A percentile compares a stretch with the other conserved stretches of the same genome.
Conservation (phyloP, 2,329 filamentous ascomycete genomes). For the Immersiporthe knoxdaviesiana region DNA sequence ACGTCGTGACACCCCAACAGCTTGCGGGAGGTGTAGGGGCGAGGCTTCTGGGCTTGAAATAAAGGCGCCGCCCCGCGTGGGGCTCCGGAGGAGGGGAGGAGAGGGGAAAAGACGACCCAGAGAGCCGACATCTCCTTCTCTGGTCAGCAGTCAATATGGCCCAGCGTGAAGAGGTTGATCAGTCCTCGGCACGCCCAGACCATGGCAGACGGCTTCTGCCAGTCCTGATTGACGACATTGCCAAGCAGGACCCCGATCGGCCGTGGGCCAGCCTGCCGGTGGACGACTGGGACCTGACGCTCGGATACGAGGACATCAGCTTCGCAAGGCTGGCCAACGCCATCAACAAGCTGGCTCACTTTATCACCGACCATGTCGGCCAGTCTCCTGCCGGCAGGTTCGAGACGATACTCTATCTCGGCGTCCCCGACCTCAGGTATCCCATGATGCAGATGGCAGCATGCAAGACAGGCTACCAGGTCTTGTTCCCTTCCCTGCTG, state of each 20-base stretch:
- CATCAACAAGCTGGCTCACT: conserved; percentile 32
- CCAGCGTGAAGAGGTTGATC: background rate
- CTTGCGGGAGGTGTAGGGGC: background rate
- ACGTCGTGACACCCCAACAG: background rate
- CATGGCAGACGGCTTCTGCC: conserved; percentile 30
- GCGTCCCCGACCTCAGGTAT: conserved; percentile 32
- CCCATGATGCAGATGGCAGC: conserved; percentile 32
- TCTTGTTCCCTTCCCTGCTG: conserved; percentile 32
- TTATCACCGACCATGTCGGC: conserved; percentile 29
- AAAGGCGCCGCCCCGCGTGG: background rate
- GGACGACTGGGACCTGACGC: conserved; percentile 31
- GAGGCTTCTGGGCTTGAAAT: background rate
- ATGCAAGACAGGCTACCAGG: conserved; percentile 32
- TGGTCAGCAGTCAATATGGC: background rate
- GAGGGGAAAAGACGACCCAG: background rate
- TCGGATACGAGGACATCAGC: conserved; percentile 33
- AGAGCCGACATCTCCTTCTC: background rate
- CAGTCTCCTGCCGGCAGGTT: conserved; percentile 26
- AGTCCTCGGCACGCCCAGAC: background rate
- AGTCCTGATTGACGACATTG: conserved; percentile 30
- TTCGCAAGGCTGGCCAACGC: conserved; percentile 31
- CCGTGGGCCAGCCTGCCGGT: conserved; percentile 32
- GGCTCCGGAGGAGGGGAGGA: background rate
- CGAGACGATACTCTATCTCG: conserved; percentile 31
- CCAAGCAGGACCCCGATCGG: conserved; percentile 27